Percentiles rank a stretch among this genome's conserved stretches.
Conservation (phyloP, 305 asterid genomes). For the Coffea humblotiana region DNA sequence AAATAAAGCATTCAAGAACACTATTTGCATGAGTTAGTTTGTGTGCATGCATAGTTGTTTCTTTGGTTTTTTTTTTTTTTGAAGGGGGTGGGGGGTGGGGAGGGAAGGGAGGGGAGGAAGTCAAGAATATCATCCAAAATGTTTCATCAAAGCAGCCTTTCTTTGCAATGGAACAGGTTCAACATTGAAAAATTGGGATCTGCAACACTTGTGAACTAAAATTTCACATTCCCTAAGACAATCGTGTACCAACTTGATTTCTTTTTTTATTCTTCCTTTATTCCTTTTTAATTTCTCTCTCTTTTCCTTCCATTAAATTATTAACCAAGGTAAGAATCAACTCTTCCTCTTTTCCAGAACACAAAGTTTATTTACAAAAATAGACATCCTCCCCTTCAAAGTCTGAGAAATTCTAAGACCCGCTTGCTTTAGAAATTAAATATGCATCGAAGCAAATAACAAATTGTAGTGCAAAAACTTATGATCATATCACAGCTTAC, state of each 20-base stretch:
- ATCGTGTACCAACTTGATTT: neutral
- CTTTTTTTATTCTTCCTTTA: neutral
- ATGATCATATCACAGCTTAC: slow-evolving; percentile 33
- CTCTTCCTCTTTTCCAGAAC: neutral
- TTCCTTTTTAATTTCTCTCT: neutral
- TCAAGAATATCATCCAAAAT: neutral
- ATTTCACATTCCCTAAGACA: neutral
- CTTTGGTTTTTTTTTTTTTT: no score
- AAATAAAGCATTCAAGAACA: neutral
- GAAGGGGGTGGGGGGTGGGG: no score
- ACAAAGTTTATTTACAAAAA: neutral
- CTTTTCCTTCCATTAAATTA: neutral
- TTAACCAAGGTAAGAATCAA: neutral
- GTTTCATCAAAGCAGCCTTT: neutral
- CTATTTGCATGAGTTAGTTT: neutral
- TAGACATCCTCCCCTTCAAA: neutral
- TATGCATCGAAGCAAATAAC: neutral
- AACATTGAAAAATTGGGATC: neutral
- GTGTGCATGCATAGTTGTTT: neutral
- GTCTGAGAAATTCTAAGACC: neutral
- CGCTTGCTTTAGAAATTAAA: neutral
- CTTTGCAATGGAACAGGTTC: neutral
- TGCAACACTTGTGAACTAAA: neutral
- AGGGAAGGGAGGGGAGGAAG: neutral
- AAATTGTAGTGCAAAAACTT: neutral